Conservation (phyloP, 768 basidiomycete species). For the Neoboletus subvelutipes region DNA sequence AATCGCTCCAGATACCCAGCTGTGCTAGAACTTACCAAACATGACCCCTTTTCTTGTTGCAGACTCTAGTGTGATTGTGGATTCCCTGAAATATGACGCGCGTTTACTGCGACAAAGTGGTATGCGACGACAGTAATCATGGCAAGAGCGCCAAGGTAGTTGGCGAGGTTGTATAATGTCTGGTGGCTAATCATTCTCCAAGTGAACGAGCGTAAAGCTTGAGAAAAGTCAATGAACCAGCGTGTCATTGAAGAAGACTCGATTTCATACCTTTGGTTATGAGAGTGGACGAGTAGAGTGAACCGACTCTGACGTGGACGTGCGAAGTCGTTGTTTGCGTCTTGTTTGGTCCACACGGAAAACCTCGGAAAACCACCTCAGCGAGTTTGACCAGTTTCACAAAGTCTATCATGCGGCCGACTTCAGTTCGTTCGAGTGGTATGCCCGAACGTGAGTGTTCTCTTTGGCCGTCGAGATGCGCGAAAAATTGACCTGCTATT, state of each 20-base stretch:
- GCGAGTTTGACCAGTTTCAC: not conserved
- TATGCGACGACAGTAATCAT: slow-evolving; percentile 88
- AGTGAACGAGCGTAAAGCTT: slow-evolving; percentile 12
- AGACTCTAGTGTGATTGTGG: slow-evolving; percentile 5
- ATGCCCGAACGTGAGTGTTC: slow-evolving; percentile 79
- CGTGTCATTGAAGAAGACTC: not conserved
- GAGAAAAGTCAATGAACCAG: not conserved
- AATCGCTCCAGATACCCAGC: not conserved
- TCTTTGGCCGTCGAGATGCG: not conserved
- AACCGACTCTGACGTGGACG: not conserved
- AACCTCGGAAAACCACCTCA: slow-evolving; percentile 24
- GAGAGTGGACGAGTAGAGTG: slow-evolving; percentile 1
- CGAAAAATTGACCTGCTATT: slow-evolving; percentile 6
- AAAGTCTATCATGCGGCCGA: slow-evolving; percentile 43
- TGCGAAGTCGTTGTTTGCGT: slow-evolving; percentile 25
- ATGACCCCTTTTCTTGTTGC: not conserved
- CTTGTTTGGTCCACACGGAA: slow-evolving; percentile 36
- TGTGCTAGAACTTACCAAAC: slow-evolving; percentile 8
- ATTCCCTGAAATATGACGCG: slow-evolving; percentile 42
- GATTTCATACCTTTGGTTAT: slow-evolving; percentile 17
- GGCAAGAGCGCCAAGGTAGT: slow-evolving; percentile 77
- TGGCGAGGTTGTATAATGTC: slow-evolving; percentile 80
- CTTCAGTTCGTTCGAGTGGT: slow-evolving; percentile 58
- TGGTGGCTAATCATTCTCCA: slow-evolving; percentile 73
- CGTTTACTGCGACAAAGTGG: slow-evolving; percentile 88